phyloP scores from a whole-genome alignment of 2,329 filamentous ascomycete genomes.

The Botrytis fabae region DNA sequence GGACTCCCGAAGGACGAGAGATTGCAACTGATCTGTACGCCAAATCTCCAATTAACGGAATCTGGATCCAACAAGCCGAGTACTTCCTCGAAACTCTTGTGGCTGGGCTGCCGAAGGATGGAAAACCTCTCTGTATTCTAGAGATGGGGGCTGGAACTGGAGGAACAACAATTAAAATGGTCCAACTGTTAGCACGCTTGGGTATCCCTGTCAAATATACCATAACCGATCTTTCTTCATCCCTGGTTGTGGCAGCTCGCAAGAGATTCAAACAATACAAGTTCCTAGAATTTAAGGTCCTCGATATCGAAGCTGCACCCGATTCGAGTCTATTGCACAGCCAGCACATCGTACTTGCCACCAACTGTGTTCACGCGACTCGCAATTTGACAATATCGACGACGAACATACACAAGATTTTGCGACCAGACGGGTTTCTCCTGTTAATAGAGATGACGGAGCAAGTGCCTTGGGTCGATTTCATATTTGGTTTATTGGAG shows the following conservation, averaged over 20 bases:
- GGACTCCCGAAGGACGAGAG: slow-evolving; percentile 29
- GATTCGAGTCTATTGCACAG: slow-evolving; percentile 23
- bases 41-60: slow-evolving; percentile 29
- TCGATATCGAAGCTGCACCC: slow-evolving; percentile 31
- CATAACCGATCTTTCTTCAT: slow-evolving; percentile 46
- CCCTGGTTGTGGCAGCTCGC: slow-evolving; percentile 35
- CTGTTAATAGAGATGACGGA: slow-evolving; percentile 34
- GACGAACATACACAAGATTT: slow-evolving; percentile 26
- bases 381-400: slow-evolving; percentile 23
- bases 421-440: slow-evolving; percentile 31
- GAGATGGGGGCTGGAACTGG: too few relatives aligned
- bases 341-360: slow-evolving; percentile 32
- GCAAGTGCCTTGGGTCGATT: slow-evolving; percentile 33
- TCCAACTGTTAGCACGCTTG: slow-evolving; percentile 37
- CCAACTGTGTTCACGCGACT: slow-evolving; percentile 36
- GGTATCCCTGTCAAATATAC: slow-evolving; percentile 44
- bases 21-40: slow-evolving; percentile 34
- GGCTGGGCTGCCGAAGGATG: neutral
- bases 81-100: slow-evolving; percentile 24
- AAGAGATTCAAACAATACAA: slow-evolving; percentile 33
- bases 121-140: slow-evolving; percentile 39
- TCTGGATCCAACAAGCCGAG: slow-evolving; percentile 22
- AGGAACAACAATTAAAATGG: too few relatives aligned
- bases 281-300: slow-evolving; percentile 29
- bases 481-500: slow-evolving; percentile 37